phyloP scores from a whole-genome alignment of 1,284 basidiomycete species.

The Sporisorium reilianum region DNA sequence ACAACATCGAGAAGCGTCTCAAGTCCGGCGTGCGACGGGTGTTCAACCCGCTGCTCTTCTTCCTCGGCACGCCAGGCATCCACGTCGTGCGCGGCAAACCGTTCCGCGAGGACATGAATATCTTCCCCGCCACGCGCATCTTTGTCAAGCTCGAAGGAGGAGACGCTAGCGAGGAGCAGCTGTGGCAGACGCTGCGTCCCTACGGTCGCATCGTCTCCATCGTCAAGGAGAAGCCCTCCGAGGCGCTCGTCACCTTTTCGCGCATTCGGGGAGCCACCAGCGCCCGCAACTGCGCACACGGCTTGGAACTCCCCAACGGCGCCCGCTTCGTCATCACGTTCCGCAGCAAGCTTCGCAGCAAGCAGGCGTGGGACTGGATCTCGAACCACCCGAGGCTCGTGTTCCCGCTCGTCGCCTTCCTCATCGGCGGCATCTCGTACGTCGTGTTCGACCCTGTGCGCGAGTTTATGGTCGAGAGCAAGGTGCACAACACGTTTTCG shows the following conservation, averaged over 20 bases:
- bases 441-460: conserved; percentile 91
- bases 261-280: conserved; percentile 78
- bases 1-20: conserved; percentile 53
- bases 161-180: conserved; percentile 53
- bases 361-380: conserved; percentile 85
- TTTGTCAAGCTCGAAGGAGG: conserved; percentile 59
- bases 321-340: conserved; percentile 80
- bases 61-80: conserved; percentile 51
- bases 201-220: conserved; percentile 85
- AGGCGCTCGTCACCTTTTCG: conserved; percentile 55
- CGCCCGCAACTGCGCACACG: conserved; percentile 88
- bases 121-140: conserved; percentile 55
- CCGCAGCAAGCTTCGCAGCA: conserved; percentile 80
- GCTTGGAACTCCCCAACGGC: conserved; percentile 72
- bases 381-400: conserved; percentile 86
- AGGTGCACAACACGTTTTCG: conserved; percentile 82
- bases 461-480: conserved; percentile 83
- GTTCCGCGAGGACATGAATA: conserved; percentile 62
- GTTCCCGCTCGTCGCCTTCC: conserved; percentile 85
- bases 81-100: conserved; percentile 64
- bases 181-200: conserved; percentile 74
- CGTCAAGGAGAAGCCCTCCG: conserved; percentile 58
- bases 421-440: conserved; percentile 88
- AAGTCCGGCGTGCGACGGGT: conserved; percentile 44
- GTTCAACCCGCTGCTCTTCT: conserved; percentile 49